Base-by-base conservation (phyloP, 176 grass and related monocot genomes). In the Ensete glaucum region DNA sequence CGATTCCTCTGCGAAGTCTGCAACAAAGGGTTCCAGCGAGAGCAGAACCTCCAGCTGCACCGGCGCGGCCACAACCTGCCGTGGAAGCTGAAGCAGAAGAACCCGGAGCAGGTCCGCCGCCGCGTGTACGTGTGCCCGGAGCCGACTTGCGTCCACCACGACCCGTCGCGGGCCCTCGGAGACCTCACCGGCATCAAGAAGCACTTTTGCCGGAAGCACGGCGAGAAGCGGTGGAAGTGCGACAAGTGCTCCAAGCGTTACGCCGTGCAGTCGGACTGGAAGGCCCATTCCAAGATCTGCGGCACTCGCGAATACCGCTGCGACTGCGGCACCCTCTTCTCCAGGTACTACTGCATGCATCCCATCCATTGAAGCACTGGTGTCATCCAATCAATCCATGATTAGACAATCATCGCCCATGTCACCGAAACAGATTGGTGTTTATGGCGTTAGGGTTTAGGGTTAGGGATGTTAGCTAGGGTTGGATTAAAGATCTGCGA, bases 211-310 rank as follows among this genome's bases (percentile, higher is more conserved):
- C 95, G 95, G 71, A 98, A 98, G 90, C 95, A 98, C 83, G 95
- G 95, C 59, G 95, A 98, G 88, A 98, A 98, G 86, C 93, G 93
- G 88, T 98, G 94, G 94, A 93, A 93, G 79, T 98, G 94, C 67
- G 94, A 93, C 73, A 98, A 98, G 90, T 98, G 95, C 88, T 87
- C 85, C 77, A 98, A 98, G 80, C 88, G 91, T 80, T 98, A 98
- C 71, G 95, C 95, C 11, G 95, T 98, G 48, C 95, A 98, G 80
- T 93, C 90, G 6, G 95, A 98, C 78, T 98, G 95, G 95, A 98
- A 98, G 90, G 95, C 95, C 0, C 95, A 98, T 82, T 89, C 95
- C 53, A 98, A 98, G 80, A 98, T 90, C 76, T 98, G 95, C 79
- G 95, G 95, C 70, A 98, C 95, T 0, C 82, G 95, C 67, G 95